Conservation (phyloP, 2,329 filamentous ascomycete genomes). For the Incumbomyces lentus region DNA sequence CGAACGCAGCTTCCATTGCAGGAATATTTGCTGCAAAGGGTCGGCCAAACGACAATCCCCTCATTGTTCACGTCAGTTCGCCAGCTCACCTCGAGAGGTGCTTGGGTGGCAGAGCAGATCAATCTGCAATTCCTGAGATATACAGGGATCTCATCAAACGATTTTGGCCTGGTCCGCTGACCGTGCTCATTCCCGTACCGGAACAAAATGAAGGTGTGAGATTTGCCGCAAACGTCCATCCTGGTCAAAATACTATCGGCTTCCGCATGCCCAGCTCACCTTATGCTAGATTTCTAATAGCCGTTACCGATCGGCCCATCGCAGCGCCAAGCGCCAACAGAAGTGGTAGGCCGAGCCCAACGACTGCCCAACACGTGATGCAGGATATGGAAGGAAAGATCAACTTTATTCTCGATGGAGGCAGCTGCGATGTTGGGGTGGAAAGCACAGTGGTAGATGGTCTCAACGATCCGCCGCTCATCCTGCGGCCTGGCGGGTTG, state of each 20-base stretch:
- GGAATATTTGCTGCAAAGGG: slow-evolving; percentile 93
- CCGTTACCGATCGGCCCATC: slow-evolving; percentile 64
- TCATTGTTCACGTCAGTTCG: slow-evolving; percentile 69
- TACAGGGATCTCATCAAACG: slow-evolving; percentile 67
- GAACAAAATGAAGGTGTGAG: slow-evolving; percentile 39
- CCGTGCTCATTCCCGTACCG: slow-evolving; percentile 75
- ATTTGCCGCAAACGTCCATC: slow-evolving; percentile 85
- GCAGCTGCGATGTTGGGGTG: slow-evolving; percentile 75
- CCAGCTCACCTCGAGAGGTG: slow-evolving; percentile 17
- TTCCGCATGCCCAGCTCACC: slow-evolving; percentile 78
- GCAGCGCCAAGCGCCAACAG: slow-evolving; percentile 92
- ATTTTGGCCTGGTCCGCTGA: slow-evolving; percentile 94
- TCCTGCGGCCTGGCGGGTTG: slow-evolving; percentile 79
- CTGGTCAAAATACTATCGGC: slow-evolving; percentile 73
- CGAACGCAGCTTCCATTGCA: slow-evolving; percentile 66
- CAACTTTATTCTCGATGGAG: slow-evolving; percentile 79
- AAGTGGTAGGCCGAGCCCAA: slow-evolving; percentile 85
- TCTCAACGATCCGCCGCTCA: slow-evolving; percentile 64
- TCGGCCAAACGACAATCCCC: slow-evolving; percentile 82
- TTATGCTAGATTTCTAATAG: slow-evolving; percentile 80
- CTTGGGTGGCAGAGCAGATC: slow-evolving; percentile 15
- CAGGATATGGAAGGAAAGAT: slow-evolving; percentile 77
- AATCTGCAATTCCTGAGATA: slow-evolving; percentile 51
- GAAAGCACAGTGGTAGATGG: slow-evolving; percentile 97
- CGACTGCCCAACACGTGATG: slow-evolving; percentile 76